Conservation (phyloP, 164 flowering plant genomes). For the Tetracentron sinense region DNA sequence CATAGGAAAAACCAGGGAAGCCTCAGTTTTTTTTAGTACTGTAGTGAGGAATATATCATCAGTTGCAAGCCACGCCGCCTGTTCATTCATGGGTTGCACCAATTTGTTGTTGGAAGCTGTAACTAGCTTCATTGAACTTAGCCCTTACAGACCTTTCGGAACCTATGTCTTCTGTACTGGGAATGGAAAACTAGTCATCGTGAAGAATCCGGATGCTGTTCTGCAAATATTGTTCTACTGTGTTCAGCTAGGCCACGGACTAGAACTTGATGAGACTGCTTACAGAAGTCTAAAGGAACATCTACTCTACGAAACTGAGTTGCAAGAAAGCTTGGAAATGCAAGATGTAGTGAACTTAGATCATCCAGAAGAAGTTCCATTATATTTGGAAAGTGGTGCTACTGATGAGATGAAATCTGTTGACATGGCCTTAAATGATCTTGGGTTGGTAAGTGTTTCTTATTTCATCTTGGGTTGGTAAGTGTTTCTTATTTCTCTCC, state of each 20-base stretch:
- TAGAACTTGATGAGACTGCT: conserved; percentile 24
- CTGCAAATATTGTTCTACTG: conserved; percentile 61
- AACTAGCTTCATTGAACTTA: conserved; percentile 45
- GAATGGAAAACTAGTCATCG: conserved; percentile 33
- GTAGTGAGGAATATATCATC: conserved; percentile 48
- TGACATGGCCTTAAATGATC: conserved; percentile 36
- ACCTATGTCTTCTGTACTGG: conserved; percentile 58
- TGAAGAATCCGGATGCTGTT: conserved; percentile 65
- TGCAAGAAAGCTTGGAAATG: conserved; percentile 34
- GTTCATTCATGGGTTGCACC: conserved; percentile 55
- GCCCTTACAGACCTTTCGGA: conserved; percentile 80
- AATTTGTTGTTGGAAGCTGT: conserved; percentile 46
- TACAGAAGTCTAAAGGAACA: conserved; percentile 46
- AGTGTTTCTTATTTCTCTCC: too few species aligned
- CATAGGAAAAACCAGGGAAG: conserved; percentile 15
- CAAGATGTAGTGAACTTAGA: conserved; percentile 33
- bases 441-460: conserved; percentile 55
- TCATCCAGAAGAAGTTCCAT: conserved; percentile 32
- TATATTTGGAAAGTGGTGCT: conserved; percentile 26
- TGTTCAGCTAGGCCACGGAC: conserved; percentile 36
- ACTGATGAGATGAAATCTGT: conserved; percentile 14
- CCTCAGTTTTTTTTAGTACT: conserved; percentile 22
- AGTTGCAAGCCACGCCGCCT: conserved; percentile 58
- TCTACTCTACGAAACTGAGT: conserved; percentile 30
- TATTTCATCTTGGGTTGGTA: conserved; percentile 76